These are phyloP conservation scores for Populus hybrid DNA, from an alignment of 441 rosid genomes.

Conservation along the genomic window DNA sequence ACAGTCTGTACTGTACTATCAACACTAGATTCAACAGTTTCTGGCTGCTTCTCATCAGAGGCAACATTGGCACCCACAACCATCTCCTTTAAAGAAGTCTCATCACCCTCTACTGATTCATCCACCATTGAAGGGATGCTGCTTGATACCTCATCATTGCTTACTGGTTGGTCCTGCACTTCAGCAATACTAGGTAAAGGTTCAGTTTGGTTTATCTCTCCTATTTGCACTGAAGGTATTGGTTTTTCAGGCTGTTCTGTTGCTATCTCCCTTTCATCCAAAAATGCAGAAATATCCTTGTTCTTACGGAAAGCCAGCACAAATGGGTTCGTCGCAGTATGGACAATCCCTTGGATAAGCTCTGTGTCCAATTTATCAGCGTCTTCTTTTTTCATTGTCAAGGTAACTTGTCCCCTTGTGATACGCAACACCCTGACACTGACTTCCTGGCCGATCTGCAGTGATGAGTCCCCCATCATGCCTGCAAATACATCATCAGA, in stretches of 20 bases:
- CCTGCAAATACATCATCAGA: slow-evolving; percentile 59
- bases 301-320: slow-evolving; percentile 71
- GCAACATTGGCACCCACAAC: slow-evolving; percentile 18
- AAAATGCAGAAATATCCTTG: slow-evolving; percentile 65
- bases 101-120: slow-evolving; percentile 25
- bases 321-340: slow-evolving; percentile 75
- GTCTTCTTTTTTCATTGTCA: slow-evolving; percentile 80
- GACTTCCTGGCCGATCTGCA: slow-evolving; percentile 73
- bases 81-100: slow-evolving; percentile 19
- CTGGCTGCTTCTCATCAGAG: slow-evolving; percentile 18
- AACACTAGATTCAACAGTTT: slow-evolving; percentile 4
- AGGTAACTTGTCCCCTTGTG: slow-evolving; percentile 67
- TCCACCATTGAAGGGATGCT: slow-evolving; percentile 22
- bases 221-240: slow-evolving; percentile 23
- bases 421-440: slow-evolving; percentile 66
- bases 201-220: slow-evolving; percentile 20
- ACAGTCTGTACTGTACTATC: slow-evolving; percentile 14
- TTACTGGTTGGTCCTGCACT: slow-evolving; percentile 27
- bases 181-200: slow-evolving; percentile 23
- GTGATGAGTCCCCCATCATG: slow-evolving; percentile 59
- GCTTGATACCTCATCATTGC: slow-evolving; percentile 13
- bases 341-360: slow-evolving; percentile 50
- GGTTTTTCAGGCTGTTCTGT: slow-evolving; percentile 24
- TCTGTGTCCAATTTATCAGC: slow-evolving; percentile 34
- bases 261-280: slow-evolving; percentile 60